Evolutionary conservation across 129 eudicot genomes (phyloP).

Genomic region (Chrysanthemum seticuspe): DNA sequence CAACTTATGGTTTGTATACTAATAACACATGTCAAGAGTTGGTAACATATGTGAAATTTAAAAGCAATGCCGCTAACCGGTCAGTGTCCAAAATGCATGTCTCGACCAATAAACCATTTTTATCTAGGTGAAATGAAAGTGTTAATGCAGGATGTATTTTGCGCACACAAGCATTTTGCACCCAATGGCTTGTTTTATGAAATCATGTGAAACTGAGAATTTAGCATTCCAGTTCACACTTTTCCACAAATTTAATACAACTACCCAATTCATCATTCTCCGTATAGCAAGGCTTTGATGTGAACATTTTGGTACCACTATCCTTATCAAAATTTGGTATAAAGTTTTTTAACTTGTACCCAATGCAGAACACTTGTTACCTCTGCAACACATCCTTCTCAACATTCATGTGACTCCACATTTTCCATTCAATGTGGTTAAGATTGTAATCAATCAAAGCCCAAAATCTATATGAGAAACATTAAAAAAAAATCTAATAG

Average conservation of each 20-base stretch:
- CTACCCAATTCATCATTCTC: constrained; percentile 21
- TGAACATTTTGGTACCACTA: constrained; percentile 2
- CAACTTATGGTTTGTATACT: too few species aligned
- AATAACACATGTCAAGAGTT: too few species aligned
- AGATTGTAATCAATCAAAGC: neutral
- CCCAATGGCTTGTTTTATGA: neutral
- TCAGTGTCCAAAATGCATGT: too few species aligned
- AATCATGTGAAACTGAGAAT: neutral
- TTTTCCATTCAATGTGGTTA: neutral
- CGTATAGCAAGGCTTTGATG: constrained; percentile 9
- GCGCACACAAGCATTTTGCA: constrained; percentile 10
- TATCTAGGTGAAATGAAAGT: too few species aligned
- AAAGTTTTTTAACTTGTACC: constrained; percentile 19
- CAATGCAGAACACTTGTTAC: constrained; percentile 22
- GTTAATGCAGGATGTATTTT: too few species aligned
- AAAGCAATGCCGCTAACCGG: too few species aligned
- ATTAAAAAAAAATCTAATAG: too few species aligned
- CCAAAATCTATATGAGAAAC: neutral
- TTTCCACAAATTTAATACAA: constrained; percentile 11
- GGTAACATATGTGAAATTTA: too few species aligned
- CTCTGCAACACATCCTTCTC: constrained; percentile 9
- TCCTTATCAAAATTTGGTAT: constrained; percentile 7
- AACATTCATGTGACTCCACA: constrained; percentile 9
- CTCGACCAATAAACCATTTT: too few species aligned
- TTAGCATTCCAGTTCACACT: constrained; percentile 21